phyloP scores from a whole-genome alignment of 2,329 filamentous ascomycete species.

The Plenodomus tracheiphilus region DNA sequence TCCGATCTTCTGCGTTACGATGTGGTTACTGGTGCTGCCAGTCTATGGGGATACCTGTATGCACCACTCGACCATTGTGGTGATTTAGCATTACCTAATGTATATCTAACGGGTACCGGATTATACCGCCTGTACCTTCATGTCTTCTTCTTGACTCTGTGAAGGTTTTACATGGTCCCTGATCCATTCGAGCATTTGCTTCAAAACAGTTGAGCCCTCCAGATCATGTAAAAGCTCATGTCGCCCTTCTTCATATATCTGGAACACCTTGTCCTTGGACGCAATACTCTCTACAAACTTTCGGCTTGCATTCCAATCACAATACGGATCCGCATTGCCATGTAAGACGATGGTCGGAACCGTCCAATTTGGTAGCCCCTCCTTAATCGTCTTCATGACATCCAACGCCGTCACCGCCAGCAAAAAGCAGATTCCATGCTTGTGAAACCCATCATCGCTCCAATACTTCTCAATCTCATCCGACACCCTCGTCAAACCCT shows the following conservation, averaged over 20 bases:
- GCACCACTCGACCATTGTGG: background rate
- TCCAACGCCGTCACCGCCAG: slow-evolving; percentile 8
- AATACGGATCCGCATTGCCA: slow-evolving; percentile 9
- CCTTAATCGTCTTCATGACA: background rate
- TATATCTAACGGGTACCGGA: background rate
- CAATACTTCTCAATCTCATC: slow-evolving; percentile 3
- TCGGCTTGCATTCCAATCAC: slow-evolving; percentile 8
- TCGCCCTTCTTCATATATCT: slow-evolving; percentile 5
- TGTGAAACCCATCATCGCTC: background rate
- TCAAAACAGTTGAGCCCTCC: slow-evolving; percentile 6
- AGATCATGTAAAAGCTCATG: slow-evolving; percentile 11
- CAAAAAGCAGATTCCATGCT: slow-evolving; percentile 4
- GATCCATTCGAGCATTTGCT: slow-evolving; percentile 2
- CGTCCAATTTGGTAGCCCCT: slow-evolving; percentile 1
- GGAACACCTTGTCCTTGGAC: slow-evolving; percentile 2
- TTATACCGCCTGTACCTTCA: background rate
- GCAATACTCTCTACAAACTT: slow-evolving; percentile 2
- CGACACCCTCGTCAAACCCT: slow-evolving; percentile 1
- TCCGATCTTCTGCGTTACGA: background rate
- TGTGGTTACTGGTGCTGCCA: background rate
- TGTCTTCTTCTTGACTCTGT: background rate
- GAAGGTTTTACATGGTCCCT: background rate
- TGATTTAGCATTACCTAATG: slow-evolving; percentile 1
- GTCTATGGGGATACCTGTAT: background rate
- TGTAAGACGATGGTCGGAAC: slow-evolving; percentile 8